phyloP scores from a whole-genome alignment of 345 rosid genomes.

The thale cress (Arabidopsis thaliana) region TAIR10.1 NC_003070.9:16494501-16495000 shows the following conservation, averaged over 20 bases:
- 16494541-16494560: background rate
- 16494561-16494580: too few relatives aligned
- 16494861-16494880: background rate
- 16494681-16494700: background rate
- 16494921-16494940: background rate
- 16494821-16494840: background rate
- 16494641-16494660: background rate
- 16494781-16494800: background rate
- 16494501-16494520: background rate
- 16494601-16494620: background rate
- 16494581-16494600: background rate
- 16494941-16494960: background rate
- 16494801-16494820: background rate
- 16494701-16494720: background rate
- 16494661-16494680: too few relatives aligned
- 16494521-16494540: background rate
- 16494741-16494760: background rate
- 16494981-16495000: too few relatives aligned
- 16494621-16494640: background rate
- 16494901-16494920: background rate
- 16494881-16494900: background rate
- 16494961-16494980: background rate
- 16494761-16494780: background rate
- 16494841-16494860: background rate
- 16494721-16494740: background rate